Evolutionary conservation across 1,284 basidiomycete genomes (phyloP), one percentile per base, ranked within the genome.

Genomic region (Apiotrichum montevideense): DNA sequence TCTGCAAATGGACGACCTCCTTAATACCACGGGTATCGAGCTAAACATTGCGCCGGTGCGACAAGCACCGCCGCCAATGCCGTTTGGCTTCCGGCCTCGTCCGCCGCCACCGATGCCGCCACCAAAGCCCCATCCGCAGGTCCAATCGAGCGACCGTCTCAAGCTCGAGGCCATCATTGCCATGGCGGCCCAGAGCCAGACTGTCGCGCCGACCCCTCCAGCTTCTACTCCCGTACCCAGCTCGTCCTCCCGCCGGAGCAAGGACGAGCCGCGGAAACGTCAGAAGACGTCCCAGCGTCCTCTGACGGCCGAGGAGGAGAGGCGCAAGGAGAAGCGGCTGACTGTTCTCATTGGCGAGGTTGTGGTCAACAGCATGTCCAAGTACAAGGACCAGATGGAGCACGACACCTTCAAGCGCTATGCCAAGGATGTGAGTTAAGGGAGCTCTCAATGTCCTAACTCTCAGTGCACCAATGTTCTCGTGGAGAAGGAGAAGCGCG

Each of bases 401-500:
- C 83, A 85, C 55, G 92, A 96, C 4, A 77, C 82, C 52, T 98
- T 98, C 81, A 98, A 99, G 81, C 87, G 87, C 69, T 86, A 96
- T 70, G 95, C 96, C 6, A 92, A 92, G 71, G 91, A 98, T 83
- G 93, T 92, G 63, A 63, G 82, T 77, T 5, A 39, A 7, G 13
- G 13, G 37, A 8, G 8, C 37, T 14, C 6, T 54, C 13, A 21
- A 21, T 6, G 1, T 6, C 10, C 11, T 34, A 4, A 6, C 44
- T 37, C 39, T 0, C 64, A 90, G 87, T 79, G 90, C 56, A 89
- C 93, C 0, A 81, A 86, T 57, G 73, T 88, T 37, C 86, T 98
- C 52, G 82, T 86, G 14, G 87, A 91, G 56, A 98, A 96, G 76
- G 96, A 98, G 81, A 94, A 92, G 78, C 93, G 90, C 71, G 86